These are phyloP conservation scores for Abortiporus biennis DNA, from an alignment of 1,284 basidiomycete species.

Conservation along the genomic window DNA sequence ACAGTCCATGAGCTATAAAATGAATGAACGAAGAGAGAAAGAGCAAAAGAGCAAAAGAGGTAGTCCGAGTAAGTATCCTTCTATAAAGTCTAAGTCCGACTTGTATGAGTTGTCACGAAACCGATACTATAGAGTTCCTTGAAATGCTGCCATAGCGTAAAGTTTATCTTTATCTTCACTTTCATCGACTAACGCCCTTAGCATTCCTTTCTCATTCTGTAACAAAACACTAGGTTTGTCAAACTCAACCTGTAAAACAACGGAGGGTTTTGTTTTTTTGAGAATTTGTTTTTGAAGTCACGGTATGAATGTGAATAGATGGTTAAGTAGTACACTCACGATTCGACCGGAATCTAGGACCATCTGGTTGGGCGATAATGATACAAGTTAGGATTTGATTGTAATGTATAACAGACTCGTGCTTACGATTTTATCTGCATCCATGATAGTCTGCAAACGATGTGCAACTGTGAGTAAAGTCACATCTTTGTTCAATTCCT, in stretches of 20 bases:
- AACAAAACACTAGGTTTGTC: constrained; percentile 59
- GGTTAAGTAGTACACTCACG: too few relatives aligned
- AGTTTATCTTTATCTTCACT: constrained; percentile 46
- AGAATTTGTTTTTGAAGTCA: too few relatives aligned
- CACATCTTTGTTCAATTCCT: constrained; percentile 21
- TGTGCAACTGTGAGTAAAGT: constrained; percentile 31
- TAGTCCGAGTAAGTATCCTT: too few relatives aligned
- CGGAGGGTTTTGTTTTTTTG: too few relatives aligned
- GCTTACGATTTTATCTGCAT: constrained; percentile 27
- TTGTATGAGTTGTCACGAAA: too few relatives aligned
- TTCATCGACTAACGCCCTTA: constrained; percentile 56
- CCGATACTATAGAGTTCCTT: too few relatives aligned
- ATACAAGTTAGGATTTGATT: constrained; percentile 1
- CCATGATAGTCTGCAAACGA: constrained; percentile 29
- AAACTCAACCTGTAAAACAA: constrained; percentile 40
- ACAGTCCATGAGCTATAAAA: too few relatives aligned
- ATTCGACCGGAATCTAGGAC: constrained; percentile 32
- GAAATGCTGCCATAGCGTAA: constrained; percentile 37
- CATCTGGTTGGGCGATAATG: constrained; percentile 21
- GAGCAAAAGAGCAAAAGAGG: too few relatives aligned
- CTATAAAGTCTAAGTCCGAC: too few relatives aligned
- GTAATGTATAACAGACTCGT: neutral
- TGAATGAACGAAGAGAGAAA: too few relatives aligned
- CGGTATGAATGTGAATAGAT: too few relatives aligned
- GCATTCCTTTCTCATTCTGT: constrained; percentile 39